Evolutionary conservation across 1,139 yeast species (phyloP), one percentile per base, ranked within the genome.

Genomic region (Candida mesenterica): DNA sequence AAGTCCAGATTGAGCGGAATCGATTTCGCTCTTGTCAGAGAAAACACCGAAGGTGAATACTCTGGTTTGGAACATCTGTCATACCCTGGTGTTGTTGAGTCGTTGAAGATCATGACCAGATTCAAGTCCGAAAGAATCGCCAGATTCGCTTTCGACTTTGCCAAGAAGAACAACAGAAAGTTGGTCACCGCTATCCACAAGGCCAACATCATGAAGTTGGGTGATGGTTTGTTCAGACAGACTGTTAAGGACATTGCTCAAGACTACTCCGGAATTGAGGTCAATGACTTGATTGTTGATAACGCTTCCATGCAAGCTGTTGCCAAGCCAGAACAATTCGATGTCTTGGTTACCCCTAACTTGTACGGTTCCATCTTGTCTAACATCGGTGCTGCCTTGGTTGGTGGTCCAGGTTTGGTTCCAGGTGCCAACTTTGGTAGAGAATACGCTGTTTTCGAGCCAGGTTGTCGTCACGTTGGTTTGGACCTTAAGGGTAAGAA

Each of bases 291-390:
- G 79, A 92, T 92, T 72, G 97, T 92, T 54, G 98, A 92, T 72
- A 92, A 92, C 61, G 97, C 98, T 44, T 87, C 97, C 48, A 92
- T 92, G 97, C 97, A 92, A 75, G 97, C 97, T 41, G 98, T 92
- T 48, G 90, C 97, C 42, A 78, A 83, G 68, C 97, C 97, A 52
- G 96, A 90, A 68, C 97, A 92, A 72, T 92, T 90, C 58, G 97
- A 92, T 62, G 97, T 92, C 40, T 77, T 92, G 68, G 97, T 92
- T 48, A 89, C 97, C 52, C 98, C 98, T 52, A 90, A 92, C 77
- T 79, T 92, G 72, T 92, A 92, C 77, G 98, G 98, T 72, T 83
- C 96, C 59, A 92, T 92, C 61, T 73, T 92, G 60, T 89, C 97
- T 51, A 92, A 92, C 79, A 89, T 92, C 59, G 97, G 97, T 72